Evolutionary conservation across 805 yeast species (phyloP).

Genomic region (Lachancea cidri): DNA sequence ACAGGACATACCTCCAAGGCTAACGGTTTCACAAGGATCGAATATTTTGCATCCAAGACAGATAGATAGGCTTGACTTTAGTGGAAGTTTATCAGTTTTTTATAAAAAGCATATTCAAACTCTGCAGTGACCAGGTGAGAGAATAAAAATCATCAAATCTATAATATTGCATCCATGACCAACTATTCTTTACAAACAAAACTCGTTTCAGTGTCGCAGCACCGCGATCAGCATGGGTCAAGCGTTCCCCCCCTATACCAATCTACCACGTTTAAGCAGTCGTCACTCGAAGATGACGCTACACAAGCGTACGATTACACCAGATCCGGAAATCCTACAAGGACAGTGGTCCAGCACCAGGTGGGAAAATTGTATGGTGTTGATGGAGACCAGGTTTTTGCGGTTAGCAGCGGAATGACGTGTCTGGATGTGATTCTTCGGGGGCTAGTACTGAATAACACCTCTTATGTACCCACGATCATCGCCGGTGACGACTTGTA

Average conservation of each 20-base stretch:
- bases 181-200: constrained; percentile 11
- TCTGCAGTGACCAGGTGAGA: no score
- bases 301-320: constrained; percentile 70
- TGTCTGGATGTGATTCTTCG: constrained; percentile 82
- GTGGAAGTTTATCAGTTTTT: no score
- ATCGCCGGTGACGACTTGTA: constrained; percentile 93
- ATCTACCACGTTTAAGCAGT: constrained; percentile 82
- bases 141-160: neutral
- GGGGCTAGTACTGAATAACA: constrained; percentile 37
- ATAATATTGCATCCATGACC: neutral
- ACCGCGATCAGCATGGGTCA: constrained; percentile 68
- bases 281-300: constrained; percentile 60
- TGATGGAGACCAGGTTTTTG: constrained; percentile 70
- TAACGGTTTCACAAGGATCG: no score
- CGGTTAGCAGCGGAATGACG: constrained; percentile 91
- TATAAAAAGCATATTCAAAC: neutral
- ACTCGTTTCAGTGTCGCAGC: constrained; percentile 13
- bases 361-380: constrained; percentile 58
- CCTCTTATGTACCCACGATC: constrained; percentile 55
- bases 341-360: constrained; percentile 74
- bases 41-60: no score
- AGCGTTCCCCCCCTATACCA: constrained; percentile 87
- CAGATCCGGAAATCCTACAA: constrained; percentile 90
- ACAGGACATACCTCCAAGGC: no score
- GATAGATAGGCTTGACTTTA: no score